Evolutionary conservation across 768 basidiomycete genomes (phyloP).

Genomic region (Leucosporidium creatinivorum): DNA sequence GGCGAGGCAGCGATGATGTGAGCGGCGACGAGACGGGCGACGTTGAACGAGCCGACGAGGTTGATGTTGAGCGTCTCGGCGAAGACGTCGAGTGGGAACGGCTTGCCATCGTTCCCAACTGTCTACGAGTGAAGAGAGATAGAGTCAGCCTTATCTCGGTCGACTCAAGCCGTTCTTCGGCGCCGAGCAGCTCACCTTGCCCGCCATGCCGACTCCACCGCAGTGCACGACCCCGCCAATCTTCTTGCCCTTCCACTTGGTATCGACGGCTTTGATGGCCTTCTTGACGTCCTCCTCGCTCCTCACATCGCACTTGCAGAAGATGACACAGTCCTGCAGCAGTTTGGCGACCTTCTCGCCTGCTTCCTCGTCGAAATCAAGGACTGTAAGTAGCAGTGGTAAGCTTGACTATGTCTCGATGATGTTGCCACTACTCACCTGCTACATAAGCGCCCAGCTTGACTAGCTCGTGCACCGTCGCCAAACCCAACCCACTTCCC

Average conservation of each 20-base stretch:
- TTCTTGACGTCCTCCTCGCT: constrained; percentile 37
- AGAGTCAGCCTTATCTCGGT: not conserved
- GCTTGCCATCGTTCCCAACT: constrained; percentile 48
- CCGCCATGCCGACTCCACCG: constrained; percentile 50
- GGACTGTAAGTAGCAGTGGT: constrained; percentile 33
- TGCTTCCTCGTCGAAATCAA: constrained; percentile 43
- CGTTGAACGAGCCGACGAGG: constrained; percentile 54
- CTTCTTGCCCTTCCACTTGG: constrained; percentile 44
- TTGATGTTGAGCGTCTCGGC: constrained; percentile 53
- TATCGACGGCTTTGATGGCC: constrained; percentile 40
- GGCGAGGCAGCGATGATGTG: constrained; percentile 45
- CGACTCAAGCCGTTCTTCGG: not conserved
- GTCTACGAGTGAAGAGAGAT: constrained; percentile 41
- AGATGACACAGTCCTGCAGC: constrained; percentile 19
- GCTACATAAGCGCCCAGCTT: constrained; percentile 48
- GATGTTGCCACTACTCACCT: too few species aligned
- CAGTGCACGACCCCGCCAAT: constrained; percentile 58
- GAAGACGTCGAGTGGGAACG: constrained; percentile 53
- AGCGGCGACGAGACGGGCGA: constrained; percentile 52
- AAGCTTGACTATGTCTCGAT: too few species aligned
- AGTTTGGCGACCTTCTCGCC: constrained; percentile 1
- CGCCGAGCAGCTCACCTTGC: constrained; percentile 33
- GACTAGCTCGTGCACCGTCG: constrained; percentile 43
- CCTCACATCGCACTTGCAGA: constrained; percentile 40
- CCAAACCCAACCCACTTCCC: constrained; percentile 32